Base-by-base conservation (phyloP, 148 eudicot species). In the Chenopodium suecicum region DNA sequence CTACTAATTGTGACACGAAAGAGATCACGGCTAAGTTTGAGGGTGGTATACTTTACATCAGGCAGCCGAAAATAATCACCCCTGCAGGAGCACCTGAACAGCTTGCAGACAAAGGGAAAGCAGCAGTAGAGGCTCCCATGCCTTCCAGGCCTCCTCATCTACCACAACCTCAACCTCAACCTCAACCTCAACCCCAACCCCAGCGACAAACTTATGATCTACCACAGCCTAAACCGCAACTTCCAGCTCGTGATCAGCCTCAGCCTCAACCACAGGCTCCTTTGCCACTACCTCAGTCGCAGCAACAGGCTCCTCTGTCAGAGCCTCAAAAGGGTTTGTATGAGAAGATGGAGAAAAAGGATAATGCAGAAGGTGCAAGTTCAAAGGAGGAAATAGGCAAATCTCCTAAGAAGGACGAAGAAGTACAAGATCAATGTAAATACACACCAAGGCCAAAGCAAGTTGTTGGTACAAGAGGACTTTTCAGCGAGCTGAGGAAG, bases 21-120 rank as follows among this genome's bases (percentile, higher is more conserved):
- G 86, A 84, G 48, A 91, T 93, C 84, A 83, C 88, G 4, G 94
- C 93, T 29, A 90, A 87, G 79, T 89, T 89, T 64, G 92, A 91
- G 76, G 86, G 76, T 8, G 88, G 88, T 31, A 83, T 87, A 32
- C 83, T 93, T 23, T 75, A 76, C 62, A 80, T 93, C 29, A 79
- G 78, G 31, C 92, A 83, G 77, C 97, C 97, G 20, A 93, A 93
- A 71, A 20, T 85, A 37, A 89, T 82, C 52, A 83, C 60, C 48
- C 86, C 89, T 78, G 86, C 75, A 64, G 32, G 1, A 25, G 44
- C 83, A 78, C 17, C 52, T 20, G 44, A 62, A 65, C 66, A 20
- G 44, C 75, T 66, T 62, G 62, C 34, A 75, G 79, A 66, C 27
- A 58, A 25, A 37, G 80, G 52, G 52, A 81, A 56, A 73, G 80